phyloP scores from a whole-genome alignment of 768 basidiomycete species.

The Boletus patriciae region DNA sequence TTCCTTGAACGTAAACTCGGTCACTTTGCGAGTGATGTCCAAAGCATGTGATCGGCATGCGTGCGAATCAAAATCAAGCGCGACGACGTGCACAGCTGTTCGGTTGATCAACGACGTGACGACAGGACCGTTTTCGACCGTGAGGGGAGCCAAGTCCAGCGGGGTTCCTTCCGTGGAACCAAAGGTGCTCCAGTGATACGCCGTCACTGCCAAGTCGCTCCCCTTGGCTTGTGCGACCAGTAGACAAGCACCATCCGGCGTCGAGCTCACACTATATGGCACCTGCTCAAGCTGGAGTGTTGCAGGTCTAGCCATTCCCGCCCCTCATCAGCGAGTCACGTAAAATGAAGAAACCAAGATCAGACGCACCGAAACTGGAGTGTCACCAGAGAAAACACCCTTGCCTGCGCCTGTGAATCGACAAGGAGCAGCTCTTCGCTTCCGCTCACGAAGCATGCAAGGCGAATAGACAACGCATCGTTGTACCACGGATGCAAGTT shows the following conservation, averaged over 20 bases:
- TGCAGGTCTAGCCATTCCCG: conserved; percentile 40
- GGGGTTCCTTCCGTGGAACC: conserved; percentile 48
- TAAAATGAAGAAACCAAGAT: background rate
- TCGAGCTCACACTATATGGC: conserved; percentile 38
- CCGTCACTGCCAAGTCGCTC: conserved; percentile 27
- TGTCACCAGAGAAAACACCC: too few relatives aligned
- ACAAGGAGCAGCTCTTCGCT: conserved; percentile 50
- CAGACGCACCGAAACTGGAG: too few relatives aligned
- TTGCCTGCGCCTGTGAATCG: too few relatives aligned
- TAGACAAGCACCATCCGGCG: conserved; percentile 58
- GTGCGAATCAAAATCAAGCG: conserved; percentile 35
- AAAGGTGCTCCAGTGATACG: conserved; percentile 59
- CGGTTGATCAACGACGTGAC: conserved; percentile 50
- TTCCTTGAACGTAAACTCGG: conserved; percentile 56
- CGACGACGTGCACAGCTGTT: conserved; percentile 43
- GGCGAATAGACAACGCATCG: background rate
- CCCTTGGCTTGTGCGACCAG: conserved; percentile 32
- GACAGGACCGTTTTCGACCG: conserved; percentile 20
- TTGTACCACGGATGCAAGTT: too few relatives aligned
- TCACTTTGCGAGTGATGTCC: conserved; percentile 53
- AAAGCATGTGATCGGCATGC: conserved; percentile 45
- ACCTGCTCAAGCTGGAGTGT: conserved; percentile 37
- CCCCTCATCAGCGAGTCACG: background rate
- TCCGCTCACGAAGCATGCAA: conserved; percentile 47
- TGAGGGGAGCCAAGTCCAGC: conserved; percentile 33